phyloP scores from a whole-genome alignment of 768 basidiomycete species.

The Xerocomus potaroensis region DNA sequence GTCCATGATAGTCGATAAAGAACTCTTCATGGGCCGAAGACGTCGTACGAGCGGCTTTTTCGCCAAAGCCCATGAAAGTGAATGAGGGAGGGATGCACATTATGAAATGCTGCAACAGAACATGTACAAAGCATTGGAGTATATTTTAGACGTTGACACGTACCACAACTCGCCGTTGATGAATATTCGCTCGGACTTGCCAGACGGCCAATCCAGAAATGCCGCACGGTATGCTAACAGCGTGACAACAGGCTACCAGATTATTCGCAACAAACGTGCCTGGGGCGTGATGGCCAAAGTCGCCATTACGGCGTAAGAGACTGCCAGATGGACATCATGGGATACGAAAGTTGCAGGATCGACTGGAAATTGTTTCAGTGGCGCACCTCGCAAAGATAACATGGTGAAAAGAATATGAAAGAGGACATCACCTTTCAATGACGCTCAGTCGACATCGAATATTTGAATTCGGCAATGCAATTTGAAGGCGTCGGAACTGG shows the following conservation, averaged over 20 bases:
- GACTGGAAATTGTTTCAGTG: too few relatives aligned
- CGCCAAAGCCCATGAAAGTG: slow-evolving; percentile 11
- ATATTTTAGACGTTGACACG: not conserved
- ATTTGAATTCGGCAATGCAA: too few relatives aligned
- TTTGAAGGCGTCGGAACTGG: too few relatives aligned
- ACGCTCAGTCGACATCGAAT: too few relatives aligned
- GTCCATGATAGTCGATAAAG: slow-evolving; percentile 24
- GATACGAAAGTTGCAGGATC: slow-evolving; percentile 33
- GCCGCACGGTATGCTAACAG: slow-evolving; percentile 41
- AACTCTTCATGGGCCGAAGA: not conserved
- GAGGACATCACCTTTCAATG: too few relatives aligned
- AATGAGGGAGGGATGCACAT: slow-evolving; percentile 5
- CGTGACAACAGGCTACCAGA: slow-evolving; percentile 43
- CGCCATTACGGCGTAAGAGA: slow-evolving; percentile 47
- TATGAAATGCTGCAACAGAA: slow-evolving; percentile 7
- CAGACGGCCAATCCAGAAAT: slow-evolving; percentile 3
- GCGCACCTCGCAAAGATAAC: too few relatives aligned
- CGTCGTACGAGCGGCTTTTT: slow-evolving; percentile 12
- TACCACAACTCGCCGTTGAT: slow-evolving; percentile 12
- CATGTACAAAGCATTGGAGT: too few relatives aligned
- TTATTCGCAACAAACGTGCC: slow-evolving; percentile 42
- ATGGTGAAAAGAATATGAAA: too few relatives aligned
- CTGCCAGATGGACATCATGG: slow-evolving; percentile 37
- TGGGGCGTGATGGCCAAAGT: slow-evolving; percentile 44
- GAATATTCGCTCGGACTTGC: not conserved